Base-by-base conservation (phyloP, 768 basidiomycete species). In the Boletellus emodensis region DNA sequence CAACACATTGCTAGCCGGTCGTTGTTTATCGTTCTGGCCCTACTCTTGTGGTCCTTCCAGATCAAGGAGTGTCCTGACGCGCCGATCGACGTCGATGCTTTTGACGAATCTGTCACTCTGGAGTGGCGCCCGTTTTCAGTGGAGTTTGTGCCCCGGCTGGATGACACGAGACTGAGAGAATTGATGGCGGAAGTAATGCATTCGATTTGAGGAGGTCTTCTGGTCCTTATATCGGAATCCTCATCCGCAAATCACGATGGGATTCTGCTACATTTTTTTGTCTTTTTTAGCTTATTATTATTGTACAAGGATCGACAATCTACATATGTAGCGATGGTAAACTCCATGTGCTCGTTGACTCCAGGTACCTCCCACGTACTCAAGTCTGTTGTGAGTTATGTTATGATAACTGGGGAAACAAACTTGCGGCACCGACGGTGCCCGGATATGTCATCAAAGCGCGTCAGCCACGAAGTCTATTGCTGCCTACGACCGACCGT, bases 21-120 rank as follows among this genome's bases (percentile, higher is more conserved):
- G 1, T 66, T 85, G 1, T 82, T 80, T 57, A 68, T 85, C 40
- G 83, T 78, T 58, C 77, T 81, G 0, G 80, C 83, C 0, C 67
- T 82, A 11, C 62, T 81, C 10, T 71, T 82, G 14, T 85, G 82
- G 81, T 77, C 82, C 0, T 85, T 85, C 68, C 71, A 61, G 1
- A 70, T 85, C 30, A 65, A 64, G 11, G 56, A 74, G 18, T 76
- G 80, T 53, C 72, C 75, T 0, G 53, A 63, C 3, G 61, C 68
- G 5, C 80, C 81, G 0, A 83, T 86, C 49, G 78, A 87, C 61
- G 73, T 74, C 3, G 63, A 77, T 35, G 80, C 74, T 0, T 83
- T 84, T 61, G 80, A 77, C 4, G 78, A 83, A 56, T 75, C 74
- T 5, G 77, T 81, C 11, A 83, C 83, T 59, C 68, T 76, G 0